Base-by-base conservation (phyloP, 2,329 filamentous ascomycete species). In the Fusarium coicis region DNA sequence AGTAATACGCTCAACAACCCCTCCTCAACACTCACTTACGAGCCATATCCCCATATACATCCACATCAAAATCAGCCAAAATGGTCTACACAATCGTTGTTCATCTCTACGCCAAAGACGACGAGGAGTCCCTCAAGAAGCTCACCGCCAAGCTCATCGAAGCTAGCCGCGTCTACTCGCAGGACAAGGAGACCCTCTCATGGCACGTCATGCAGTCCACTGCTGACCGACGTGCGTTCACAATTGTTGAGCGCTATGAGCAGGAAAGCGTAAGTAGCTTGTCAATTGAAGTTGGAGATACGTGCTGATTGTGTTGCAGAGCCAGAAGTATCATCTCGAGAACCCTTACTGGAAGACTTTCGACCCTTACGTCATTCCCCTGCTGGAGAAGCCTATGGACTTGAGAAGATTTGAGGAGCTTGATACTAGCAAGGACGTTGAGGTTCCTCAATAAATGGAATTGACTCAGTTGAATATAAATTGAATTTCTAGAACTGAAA, bases 161-260 rank as follows among this genome's bases (percentile, higher is more conserved):
- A 80, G 92, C 92, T n/a, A 91, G 90, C 66, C 87, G 89, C 70
- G 87, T 94, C 71, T 94, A 94, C 83, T 89, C 87, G 72, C 86
- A 92, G 73, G 92, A 94, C 83, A 89, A 89, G 78, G 92, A 94
- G 84, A 93, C 89, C 1, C 78, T 91, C 65, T 87, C 85, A 50
- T 94, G 92, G 92, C 90, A 93, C 81, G 92, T 94, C 71, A 94
- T 94, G 92, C 92, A 94, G 84, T 90, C 91, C 76, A 87, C 90
- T 65, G 85, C 88, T 76, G 92, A 94, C 80, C 86, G 87, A 49
- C 86, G 91, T 65, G 89, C 91, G 55, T 94, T 94, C 82, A 93
- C 90, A 53, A 93, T 94, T 76, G 92, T 94, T 52, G 92, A 94
- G 83, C 85, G 92, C 37, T 94, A 93, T 81, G 87, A 88, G 76